Evolutionary conservation across 805 yeast genomes (phyloP).

Genomic region (Wickerhamiella azymoides): DNA sequence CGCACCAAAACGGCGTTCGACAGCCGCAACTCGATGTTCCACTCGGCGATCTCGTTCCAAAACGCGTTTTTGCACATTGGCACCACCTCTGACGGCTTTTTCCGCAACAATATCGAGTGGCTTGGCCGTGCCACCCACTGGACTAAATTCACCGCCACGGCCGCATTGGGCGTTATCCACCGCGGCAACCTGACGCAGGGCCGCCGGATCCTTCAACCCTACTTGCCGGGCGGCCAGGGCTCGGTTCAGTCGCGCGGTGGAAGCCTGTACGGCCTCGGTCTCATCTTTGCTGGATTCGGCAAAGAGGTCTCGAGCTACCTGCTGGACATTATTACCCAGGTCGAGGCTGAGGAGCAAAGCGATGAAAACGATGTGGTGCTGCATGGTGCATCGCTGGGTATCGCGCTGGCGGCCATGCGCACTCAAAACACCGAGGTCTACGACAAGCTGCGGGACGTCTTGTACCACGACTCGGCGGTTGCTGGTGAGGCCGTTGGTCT

Average conservation of each 20-base stretch:
- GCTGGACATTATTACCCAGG: slow-evolving; percentile 47
- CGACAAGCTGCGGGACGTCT: slow-evolving; percentile 68
- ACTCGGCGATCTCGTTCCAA: slow-evolving; percentile 87
- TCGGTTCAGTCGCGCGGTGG: slow-evolving; percentile 93
- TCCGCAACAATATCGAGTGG: slow-evolving; percentile 87
- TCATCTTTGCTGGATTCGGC: slow-evolving; percentile 93
- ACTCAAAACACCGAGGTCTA: slow-evolving; percentile 58
- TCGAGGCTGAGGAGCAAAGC: slow-evolving; percentile 25
- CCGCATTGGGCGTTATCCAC: slow-evolving; percentile 94
- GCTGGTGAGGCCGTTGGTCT: slow-evolving; percentile 95
- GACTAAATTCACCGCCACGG: slow-evolving; percentile 96
- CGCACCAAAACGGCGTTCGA: slow-evolving; percentile 71
- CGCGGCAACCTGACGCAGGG: slow-evolving; percentile 91
- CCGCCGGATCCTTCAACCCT: slow-evolving; percentile 71
- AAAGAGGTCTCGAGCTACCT: slow-evolving; percentile 64
- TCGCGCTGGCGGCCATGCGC: slow-evolving; percentile 96
- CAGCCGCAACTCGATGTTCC: slow-evolving; percentile 86
- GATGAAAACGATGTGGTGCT: slow-evolving; percentile 62
- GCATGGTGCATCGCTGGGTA: slow-evolving; percentile 92
- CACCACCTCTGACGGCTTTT: slow-evolving; percentile 86
- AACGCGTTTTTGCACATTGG: slow-evolving; percentile 94
- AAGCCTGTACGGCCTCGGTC: slow-evolving; percentile 80
- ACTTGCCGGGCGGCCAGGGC: slow-evolving; percentile 66
- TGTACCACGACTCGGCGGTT: slow-evolving; percentile 81
- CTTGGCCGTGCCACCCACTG: slow-evolving; percentile 94